Conservation (phyloP, 2,329 filamentous ascomycete genomes). For the Chrysoporthe deuterocubensis region DNA sequence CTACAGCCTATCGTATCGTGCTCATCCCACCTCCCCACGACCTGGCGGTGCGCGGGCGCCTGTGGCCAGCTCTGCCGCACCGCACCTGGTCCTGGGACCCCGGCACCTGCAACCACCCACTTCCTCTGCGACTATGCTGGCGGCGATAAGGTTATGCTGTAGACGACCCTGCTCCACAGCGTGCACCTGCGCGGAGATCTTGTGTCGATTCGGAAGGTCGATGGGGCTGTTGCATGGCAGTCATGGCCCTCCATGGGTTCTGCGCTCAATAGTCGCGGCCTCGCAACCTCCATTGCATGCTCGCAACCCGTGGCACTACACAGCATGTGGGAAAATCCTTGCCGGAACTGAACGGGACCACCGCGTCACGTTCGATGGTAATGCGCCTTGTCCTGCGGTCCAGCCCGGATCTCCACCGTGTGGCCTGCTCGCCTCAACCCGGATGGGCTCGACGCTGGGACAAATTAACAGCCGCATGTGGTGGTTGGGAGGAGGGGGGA, state of each 20-base stretch:
- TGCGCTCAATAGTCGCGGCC: slow-evolving; percentile 7
- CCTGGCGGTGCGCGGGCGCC: neutral
- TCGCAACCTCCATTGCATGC: neutral
- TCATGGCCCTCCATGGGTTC: neutral
- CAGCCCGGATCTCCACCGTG: slow-evolving; percentile 5
- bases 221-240: slow-evolving; percentile 1
- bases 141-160: slow-evolving; percentile 11
- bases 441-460: neutral
- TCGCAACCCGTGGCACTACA: neutral
- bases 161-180: neutral
- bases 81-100: neutral
- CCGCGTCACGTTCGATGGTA: slow-evolving; percentile 11
- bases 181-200: slow-evolving; percentile 18
- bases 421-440: neutral
- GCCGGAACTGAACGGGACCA: slow-evolving; percentile 5
- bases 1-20: neutral
- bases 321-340: neutral
- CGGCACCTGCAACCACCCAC: neutral
- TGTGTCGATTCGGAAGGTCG: slow-evolving; percentile 22
- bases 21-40: neutral
- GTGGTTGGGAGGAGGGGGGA: neutral
- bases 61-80: neutral
- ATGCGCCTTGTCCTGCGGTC: slow-evolving; percentile 11
- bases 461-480: neutral
- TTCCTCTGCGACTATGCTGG: neutral